Base-by-base conservation (phyloP, 805 yeast genomes). In the Candida adriatica region DNA sequence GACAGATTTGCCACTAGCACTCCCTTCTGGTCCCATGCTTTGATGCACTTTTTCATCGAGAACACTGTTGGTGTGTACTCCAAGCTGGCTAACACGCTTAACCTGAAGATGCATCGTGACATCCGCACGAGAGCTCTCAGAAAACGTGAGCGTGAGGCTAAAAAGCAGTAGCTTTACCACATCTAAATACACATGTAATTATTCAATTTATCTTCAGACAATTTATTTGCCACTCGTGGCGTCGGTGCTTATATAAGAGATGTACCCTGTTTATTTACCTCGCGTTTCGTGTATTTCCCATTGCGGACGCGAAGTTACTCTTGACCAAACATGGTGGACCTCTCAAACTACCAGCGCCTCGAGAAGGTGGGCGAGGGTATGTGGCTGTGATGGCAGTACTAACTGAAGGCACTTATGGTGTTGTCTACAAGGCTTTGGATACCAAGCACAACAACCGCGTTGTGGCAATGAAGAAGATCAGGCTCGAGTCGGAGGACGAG, bases 361-460 rank as follows among this genome's bases (percentile, higher is more conserved):
- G 98, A 92, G 58, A 92, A 92, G 59, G 85, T 92, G 31, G 98
- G 98, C 27, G 98, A 92, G 63, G 96, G 94, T 69, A 59, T 19
- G 8, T 19, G 22, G 22, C 22, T 8, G 11, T 19, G 22, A 19
- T 19, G 22, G 22, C 29, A 34, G 29, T 30, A 18, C 5, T 11
- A 19, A 4, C 9, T 6, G 23, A 24, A 35, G 38, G 95, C 41
- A 90, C 98, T 3, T 90, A 92, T 56, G 98, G 98, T 32, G 96
- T 94, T 19, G 98, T 92, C 8, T 92, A 92, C 62, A 92, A 90
- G 57, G 98, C 98, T 2, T 66, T 87, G 31, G 96, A 90, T 54
- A 75, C 78, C 28, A 79, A 75, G 44, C 87, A 90, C 55, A 83
- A 87, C 45, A 90, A 90, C 61, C 73, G 96, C n/a, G 75, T 87